Conservation (phyloP, 179 eudicot species). For the Corrigiola litoralis region DNA sequence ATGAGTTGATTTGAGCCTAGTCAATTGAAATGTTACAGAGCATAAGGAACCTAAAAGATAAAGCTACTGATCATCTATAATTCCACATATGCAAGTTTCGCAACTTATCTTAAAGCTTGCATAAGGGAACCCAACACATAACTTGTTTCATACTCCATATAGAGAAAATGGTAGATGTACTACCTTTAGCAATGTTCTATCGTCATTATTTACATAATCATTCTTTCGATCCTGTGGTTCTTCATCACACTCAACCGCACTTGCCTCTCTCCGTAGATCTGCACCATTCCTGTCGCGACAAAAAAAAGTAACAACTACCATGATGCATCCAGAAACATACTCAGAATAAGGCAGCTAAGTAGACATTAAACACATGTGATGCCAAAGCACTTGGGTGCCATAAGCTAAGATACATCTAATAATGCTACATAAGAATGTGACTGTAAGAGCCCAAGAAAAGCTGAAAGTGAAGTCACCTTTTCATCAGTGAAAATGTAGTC, state of each 20-base stretch:
- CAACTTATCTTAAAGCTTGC: neutral
- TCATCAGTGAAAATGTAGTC: slow-evolving; percentile 46
- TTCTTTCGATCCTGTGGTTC: slow-evolving; percentile 31
- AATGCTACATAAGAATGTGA: neutral
- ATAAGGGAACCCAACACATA: no score
- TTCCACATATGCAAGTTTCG: neutral
- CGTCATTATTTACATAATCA: slow-evolving; percentile 51
- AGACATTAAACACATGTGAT: neutral
- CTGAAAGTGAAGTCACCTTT: slow-evolving; percentile 30
- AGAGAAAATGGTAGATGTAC: neutral
- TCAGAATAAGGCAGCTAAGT: neutral
- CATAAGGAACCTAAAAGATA: neutral
- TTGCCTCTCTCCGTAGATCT: slow-evolving; percentile 9
- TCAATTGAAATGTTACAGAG: neutral
- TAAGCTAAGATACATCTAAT: no score
- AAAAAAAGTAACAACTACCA: neutral
- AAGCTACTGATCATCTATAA: neutral
- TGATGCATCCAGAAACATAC: slow-evolving; percentile 1
- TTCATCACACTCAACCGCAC: slow-evolving; percentile 13
- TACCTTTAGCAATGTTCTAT: slow-evolving; percentile 53
- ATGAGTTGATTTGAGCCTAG: neutral
- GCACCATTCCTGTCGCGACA: slow-evolving; percentile 16
- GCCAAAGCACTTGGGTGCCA: no score
- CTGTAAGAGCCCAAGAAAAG: neutral
- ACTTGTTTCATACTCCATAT: no score